These are phyloP conservation scores for Pythium dissotocum DNA, from an alignment of 352 stramenopile genomes.

Conservation along the genomic window DNA sequence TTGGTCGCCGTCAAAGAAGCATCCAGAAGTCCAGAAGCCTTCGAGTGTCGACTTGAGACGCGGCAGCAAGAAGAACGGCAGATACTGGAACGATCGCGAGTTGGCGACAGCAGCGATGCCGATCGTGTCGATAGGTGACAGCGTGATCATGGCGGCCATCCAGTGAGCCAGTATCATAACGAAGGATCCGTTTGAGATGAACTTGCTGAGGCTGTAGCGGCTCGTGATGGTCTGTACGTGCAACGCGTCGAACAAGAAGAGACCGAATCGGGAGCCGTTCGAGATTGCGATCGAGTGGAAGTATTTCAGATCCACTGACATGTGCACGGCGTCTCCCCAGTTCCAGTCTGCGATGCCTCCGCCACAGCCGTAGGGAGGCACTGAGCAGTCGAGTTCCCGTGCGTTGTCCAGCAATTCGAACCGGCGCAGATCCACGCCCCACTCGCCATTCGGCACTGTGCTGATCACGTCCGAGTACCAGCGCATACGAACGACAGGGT, in stretches of 20 bases:
- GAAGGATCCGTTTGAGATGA: constrained; percentile 34
- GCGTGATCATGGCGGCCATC: constrained; percentile 15
- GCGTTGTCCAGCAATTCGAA: constrained; percentile 22
- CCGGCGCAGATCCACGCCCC: constrained; percentile 9
- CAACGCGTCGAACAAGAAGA: constrained; percentile 28
- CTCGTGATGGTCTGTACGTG: constrained; percentile 11
- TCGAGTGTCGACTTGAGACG: constrained; percentile 23
- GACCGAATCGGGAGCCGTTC: constrained; percentile 24
- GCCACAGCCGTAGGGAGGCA: background rate
- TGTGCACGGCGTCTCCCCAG: background rate
- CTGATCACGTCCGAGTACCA: constrained; percentile 33
- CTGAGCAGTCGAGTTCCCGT: background rate
- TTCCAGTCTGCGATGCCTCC: background rate
- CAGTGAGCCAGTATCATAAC: constrained; percentile 29
- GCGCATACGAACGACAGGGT: background rate
- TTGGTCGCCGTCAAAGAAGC: constrained; percentile 36
- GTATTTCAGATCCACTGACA: background rate
- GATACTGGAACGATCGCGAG: constrained; percentile 17
- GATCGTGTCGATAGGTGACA: constrained; percentile 5
- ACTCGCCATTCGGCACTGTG: background rate
- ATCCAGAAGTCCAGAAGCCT: constrained; percentile 30
- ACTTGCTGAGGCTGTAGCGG: constrained; percentile 26
- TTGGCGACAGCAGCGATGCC: constrained; percentile 21
- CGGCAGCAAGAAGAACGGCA: constrained; percentile 19
- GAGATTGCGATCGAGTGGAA: constrained; percentile 1